A percentile compares a stretch with the other conserved stretches of the same genome.
Evolutionary conservation across 192 early-diverging fungal genomes (phyloP).

Genomic region (Umbelopsis sp.): DNA sequence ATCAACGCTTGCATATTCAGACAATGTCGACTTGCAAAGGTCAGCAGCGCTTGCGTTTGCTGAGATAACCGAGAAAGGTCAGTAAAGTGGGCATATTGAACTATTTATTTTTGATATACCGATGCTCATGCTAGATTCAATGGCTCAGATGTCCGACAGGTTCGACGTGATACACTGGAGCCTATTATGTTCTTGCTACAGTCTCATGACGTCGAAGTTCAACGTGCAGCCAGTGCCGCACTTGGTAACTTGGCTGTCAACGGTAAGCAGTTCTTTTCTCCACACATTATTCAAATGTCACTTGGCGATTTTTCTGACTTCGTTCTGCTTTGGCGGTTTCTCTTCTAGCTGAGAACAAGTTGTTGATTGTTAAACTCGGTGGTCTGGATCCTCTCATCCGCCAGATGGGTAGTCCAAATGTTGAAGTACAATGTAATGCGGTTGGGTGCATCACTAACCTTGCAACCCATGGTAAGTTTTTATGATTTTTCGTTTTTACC

Average conservation of each 20-base stretch:
- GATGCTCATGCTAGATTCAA: not conserved
- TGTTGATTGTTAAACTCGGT: constrained; percentile 82
- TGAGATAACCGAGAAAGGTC: constrained; percentile 86
- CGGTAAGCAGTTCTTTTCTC: constrained; percentile 46
- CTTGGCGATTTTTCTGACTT: constrained; percentile 19
- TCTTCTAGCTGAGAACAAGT: constrained; percentile 76
- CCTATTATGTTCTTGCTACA: constrained; percentile 83
- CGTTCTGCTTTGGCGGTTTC: not conserved
- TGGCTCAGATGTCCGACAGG: constrained; percentile 69
- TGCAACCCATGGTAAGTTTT: constrained; percentile 70
- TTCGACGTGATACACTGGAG: constrained; percentile 75
- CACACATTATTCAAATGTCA: not conserved
- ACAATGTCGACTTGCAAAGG: constrained; percentile 82
- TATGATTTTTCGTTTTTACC: constrained; percentile 1
- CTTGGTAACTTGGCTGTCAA: constrained; percentile 89
- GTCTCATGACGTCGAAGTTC: constrained; percentile 82
- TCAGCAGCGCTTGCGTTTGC: constrained; percentile 88
- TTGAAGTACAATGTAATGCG: constrained; percentile 93
- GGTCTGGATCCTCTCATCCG: constrained; percentile 84
- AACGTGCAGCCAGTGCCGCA: constrained; percentile 83
- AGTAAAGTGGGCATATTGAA: not conserved
- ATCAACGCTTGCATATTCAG: constrained; percentile 83
- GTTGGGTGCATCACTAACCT: constrained; percentile 94
- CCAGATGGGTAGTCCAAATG: constrained; percentile 83
- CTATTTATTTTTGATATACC: not conserved